phyloP scores from a whole-genome alignment of 2,329 filamentous ascomycete genomes.

The Aspergillus pseudonomiae region DNA sequence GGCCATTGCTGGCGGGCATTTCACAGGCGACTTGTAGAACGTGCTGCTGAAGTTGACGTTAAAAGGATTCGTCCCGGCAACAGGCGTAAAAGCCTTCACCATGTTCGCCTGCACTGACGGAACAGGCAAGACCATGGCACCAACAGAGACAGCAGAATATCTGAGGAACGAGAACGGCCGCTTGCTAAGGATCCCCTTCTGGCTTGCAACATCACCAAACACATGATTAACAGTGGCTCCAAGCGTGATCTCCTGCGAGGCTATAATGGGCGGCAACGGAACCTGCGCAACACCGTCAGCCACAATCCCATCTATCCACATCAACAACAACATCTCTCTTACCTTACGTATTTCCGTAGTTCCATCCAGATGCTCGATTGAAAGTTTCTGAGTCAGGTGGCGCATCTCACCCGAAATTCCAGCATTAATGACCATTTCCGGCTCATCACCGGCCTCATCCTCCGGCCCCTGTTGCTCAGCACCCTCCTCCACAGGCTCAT shows the following conservation, averaged over 20 bases:
- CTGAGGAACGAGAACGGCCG: conserved; percentile 36
- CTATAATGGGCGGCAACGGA: conserved; percentile 31
- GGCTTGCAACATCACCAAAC: conserved; percentile 30
- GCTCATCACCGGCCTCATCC: conserved; percentile 13
- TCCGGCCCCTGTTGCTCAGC: conserved; percentile 1
- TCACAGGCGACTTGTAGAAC: conserved; percentile 32
- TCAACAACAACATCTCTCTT: neutral
- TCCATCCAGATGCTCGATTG: conserved; percentile 31
- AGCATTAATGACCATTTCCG: conserved; percentile 36
- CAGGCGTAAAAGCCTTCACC: conserved; percentile 32
- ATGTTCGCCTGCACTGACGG: conserved; percentile 34
- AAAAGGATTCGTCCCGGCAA: conserved; percentile 39
- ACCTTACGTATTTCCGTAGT: conserved; percentile 31
- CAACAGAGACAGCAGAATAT: conserved; percentile 32
- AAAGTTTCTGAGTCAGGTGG: conserved; percentile 24
- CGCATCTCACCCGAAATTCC: conserved; percentile 36
- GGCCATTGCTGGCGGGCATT: conserved; percentile 34
- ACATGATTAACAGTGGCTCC: conserved; percentile 36
- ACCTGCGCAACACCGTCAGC: conserved; percentile 28
- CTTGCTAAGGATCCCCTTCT: conserved; percentile 31
- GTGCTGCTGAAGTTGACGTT: conserved; percentile 31
- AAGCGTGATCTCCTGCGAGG: conserved; percentile 33
- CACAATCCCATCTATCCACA: neutral
- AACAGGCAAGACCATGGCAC: conserved; percentile 35
- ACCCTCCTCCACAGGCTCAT: conserved; percentile 19